phyloP scores from a whole-genome alignment of 495 filamentous ascomycete species.

The Pseudotulostoma volvatum region DNA sequence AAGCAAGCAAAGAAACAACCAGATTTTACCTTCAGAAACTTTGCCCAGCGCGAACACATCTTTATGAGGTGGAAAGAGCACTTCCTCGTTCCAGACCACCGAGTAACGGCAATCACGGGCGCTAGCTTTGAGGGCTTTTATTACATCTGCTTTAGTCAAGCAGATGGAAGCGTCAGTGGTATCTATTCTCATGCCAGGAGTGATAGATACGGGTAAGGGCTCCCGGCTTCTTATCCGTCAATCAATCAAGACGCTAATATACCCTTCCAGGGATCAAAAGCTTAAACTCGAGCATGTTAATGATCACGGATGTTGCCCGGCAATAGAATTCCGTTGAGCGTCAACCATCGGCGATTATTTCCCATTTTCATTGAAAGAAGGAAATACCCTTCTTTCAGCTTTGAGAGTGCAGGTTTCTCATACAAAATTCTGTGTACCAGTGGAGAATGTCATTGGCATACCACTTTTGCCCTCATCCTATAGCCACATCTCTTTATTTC shows the following conservation, averaged over 20 bases:
- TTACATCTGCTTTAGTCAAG: slow-evolving; percentile 97
- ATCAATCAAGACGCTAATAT: background rate
- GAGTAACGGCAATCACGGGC: slow-evolving; percentile 72
- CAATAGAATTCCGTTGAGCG: slow-evolving; percentile 84
- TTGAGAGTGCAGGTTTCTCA: background rate
- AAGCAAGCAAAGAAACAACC: slow-evolving; percentile 61
- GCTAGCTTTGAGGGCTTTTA: slow-evolving; percentile 99
- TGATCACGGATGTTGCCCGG: slow-evolving; percentile 69
- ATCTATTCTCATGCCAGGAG: slow-evolving; percentile 98
- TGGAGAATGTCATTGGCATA: background rate
- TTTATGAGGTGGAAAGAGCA: slow-evolving; percentile 99
- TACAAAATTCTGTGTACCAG: background rate
- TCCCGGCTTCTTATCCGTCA: no score
- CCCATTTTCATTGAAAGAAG: background rate
- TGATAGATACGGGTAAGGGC: slow-evolving; percentile 59
- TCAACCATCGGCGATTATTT: background rate
- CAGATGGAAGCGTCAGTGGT: slow-evolving; percentile 65
- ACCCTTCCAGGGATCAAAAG: slow-evolving; percentile 65
- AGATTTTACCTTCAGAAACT: slow-evolving; percentile 55
- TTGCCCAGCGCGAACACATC: slow-evolving; percentile 66
- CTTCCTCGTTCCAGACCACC: slow-evolving; percentile 92
- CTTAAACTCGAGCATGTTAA: slow-evolving; percentile 77
- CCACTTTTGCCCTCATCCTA: background rate
- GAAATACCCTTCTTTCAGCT: background rate
- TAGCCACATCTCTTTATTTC: background rate